A percentile compares a stretch with the other conserved stretches of the same genome.
phyloP scores from a whole-genome alignment of 768 basidiomycete genomes.

The Filobasidium wieringae region DNA sequence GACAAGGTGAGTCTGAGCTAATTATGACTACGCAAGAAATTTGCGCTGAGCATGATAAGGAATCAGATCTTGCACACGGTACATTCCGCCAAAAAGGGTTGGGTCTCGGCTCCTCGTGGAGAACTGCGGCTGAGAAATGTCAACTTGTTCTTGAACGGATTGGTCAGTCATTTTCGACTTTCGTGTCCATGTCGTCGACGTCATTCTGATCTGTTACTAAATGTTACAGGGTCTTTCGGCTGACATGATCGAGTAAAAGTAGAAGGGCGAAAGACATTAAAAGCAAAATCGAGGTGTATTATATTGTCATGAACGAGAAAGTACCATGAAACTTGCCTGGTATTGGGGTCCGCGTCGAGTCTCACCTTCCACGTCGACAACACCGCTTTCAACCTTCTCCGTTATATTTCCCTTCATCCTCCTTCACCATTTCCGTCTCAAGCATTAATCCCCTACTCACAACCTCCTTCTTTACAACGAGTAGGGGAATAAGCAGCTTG shows the following conservation, averaged over 20 bases:
- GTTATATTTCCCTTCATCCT: neutral
- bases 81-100: slow-evolving; percentile 59
- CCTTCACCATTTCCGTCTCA: neutral
- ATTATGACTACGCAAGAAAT: neutral
- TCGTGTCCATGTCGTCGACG: too few relatives aligned
- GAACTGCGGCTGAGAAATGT: slow-evolving; percentile 79
- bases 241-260: neutral
- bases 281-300: too few relatives aligned
- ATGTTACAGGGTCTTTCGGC: neutral
- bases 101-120: slow-evolving; percentile 55
- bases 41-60: neutral
- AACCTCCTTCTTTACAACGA: too few relatives aligned
- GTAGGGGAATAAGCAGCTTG: too few relatives aligned
- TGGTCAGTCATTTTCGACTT: slow-evolving; percentile 13
- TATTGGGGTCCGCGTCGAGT: neutral
- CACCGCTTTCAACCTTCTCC: neutral
- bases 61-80: slow-evolving; percentile 60
- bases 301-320: too few relatives aligned
- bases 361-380: neutral
- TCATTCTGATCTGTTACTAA: neutral
- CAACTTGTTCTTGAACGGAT: slow-evolving; percentile 52
- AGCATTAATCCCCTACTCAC: too few relatives aligned
- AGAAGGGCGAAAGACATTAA: neutral
- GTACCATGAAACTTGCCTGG: too few relatives aligned
- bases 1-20: slow-evolving; percentile 56